Percentiles rank a stretch among this genome's conserved stretches.
Evolutionary conservation across 768 basidiomycete species (phyloP).

Genomic region (Tricholoma saponaceum): DNA sequence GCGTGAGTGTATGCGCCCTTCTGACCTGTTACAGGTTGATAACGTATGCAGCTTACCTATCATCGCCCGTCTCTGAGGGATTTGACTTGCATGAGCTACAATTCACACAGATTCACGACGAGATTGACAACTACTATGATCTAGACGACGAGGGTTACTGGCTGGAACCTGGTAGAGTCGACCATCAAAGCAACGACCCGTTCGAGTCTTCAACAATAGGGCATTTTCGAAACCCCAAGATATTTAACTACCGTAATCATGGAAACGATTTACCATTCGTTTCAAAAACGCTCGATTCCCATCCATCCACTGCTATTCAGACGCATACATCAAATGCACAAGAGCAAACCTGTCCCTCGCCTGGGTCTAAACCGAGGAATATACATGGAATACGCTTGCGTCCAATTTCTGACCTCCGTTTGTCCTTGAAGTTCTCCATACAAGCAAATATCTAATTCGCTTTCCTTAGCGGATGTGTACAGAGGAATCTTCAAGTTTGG

Average conservation of each 20-base stretch:
- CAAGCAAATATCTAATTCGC: conserved; percentile 6
- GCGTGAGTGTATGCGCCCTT: conserved; percentile 33
- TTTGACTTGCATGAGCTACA: not conserved
- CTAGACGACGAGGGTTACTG: not conserved
- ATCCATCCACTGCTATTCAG: not conserved
- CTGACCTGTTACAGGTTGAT: not conserved
- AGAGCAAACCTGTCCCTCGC: not conserved
- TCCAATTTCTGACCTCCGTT: conserved; percentile 72
- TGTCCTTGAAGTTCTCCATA: conserved; percentile 16
- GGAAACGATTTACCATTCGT: not conserved
- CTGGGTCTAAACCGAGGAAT: conserved; percentile 28
- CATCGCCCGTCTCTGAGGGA: not conserved
- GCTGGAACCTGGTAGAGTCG: not conserved
- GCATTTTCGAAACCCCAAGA: not conserved
- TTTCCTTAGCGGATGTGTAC: conserved; percentile 70
- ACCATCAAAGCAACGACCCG: not conserved
- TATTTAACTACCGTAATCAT: not conserved
- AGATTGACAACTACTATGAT: not conserved
- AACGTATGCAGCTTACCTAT: not conserved
- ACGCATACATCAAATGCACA: not conserved
- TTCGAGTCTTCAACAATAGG: not conserved
- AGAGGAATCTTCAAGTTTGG: conserved; percentile 82
- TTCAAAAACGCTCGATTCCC: not conserved
- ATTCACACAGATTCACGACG: not conserved
- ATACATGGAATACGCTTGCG: conserved; percentile 49